phyloP scores from a whole-genome alignment of 768 basidiomycete genomes.

The Suillus spraguei region DNA sequence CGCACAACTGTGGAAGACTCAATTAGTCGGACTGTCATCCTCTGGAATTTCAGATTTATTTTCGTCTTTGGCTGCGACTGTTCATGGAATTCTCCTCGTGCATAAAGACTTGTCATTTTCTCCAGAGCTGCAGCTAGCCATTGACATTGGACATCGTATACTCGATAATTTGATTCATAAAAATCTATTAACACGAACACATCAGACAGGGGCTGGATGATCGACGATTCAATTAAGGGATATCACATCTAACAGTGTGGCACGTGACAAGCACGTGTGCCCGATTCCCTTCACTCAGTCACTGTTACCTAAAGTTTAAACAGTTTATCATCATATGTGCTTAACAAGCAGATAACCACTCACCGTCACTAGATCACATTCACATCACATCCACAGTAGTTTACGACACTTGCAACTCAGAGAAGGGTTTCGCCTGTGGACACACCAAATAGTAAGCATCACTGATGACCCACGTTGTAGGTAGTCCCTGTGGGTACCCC shows the following conservation, averaged over 20 bases:
- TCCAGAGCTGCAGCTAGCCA: neutral
- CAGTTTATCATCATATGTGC: too few species aligned
- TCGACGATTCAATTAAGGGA: neutral
- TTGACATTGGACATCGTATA: neutral
- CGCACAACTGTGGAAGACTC: neutral
- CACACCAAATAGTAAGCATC: neutral
- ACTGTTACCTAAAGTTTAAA: too few species aligned
- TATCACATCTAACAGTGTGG: too few species aligned
- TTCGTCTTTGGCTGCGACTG: neutral
- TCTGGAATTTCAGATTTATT: neutral
- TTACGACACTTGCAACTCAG: neutral
- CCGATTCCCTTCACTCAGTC: too few species aligned
- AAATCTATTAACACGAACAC: neutral
- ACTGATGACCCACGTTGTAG: neutral
- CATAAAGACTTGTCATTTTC: neutral
- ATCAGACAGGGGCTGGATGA: neutral
- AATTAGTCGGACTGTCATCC: neutral
- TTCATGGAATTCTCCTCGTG: neutral
- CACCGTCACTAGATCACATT: too few species aligned
- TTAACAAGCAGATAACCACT: too few species aligned
- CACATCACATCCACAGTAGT: neutral
- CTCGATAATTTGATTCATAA: neutral
- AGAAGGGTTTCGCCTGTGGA: conserved; percentile 5
- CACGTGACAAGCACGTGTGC: too few species aligned
- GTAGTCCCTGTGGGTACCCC: too few species aligned